Base-by-base conservation (phyloP, 495 filamentous ascomycete genomes). In the Chaetomium tenue region DNA sequence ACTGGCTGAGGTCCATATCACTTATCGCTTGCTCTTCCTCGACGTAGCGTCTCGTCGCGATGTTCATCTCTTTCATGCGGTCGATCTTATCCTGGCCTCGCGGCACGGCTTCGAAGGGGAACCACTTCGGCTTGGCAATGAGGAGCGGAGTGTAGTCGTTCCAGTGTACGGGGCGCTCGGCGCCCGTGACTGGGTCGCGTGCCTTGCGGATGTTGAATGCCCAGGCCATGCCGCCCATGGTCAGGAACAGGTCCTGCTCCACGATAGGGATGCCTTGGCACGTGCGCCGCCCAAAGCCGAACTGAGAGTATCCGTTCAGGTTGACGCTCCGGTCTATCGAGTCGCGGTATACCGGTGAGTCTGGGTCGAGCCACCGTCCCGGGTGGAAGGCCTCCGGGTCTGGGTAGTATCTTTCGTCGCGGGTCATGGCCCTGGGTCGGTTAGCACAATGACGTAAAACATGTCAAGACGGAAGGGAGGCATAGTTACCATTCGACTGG, bases 361-460 rank as follows among this genome's bases (percentile, higher is more conserved):
- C 58, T 0, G 84, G 76, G 61, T 78, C 77, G 33, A 86, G 61
- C 78, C 83, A 85, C 7, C 84, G 76, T 4, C 68, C 74, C 11
- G 84, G 84, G 59, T 80, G 76, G 74, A 88, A 88, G n/a, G 73
- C 65, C 33, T 89, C 85, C n/a, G 85, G 72, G 60, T 86, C 79
- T 0, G 86, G 86, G 61, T 88, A 90, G 18, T 78, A 77, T 15
- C 70, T 64, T 55, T 82, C 77, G 67, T 89, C 83, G 56, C 87
- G 81, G 33, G 85, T 83, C 65, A 89, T 88, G 46, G 80, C 84
- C 87, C 86, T 76, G 37, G 79, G 61, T 48, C 23, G 12, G 22
- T 53, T 33, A 23, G 53, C 23, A 16, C 5, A 13, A 1, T 37
- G 33, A 37, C 1, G 42, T 16, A 42, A 25, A 23, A 42, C 26